Percentiles rank a stretch among this genome's conserved stretches.
These are phyloP conservation scores for Talaromyces trachyspermus DNA, from an alignment of 495 filamentous ascomycete species.

Conservation along the genomic window DNA sequence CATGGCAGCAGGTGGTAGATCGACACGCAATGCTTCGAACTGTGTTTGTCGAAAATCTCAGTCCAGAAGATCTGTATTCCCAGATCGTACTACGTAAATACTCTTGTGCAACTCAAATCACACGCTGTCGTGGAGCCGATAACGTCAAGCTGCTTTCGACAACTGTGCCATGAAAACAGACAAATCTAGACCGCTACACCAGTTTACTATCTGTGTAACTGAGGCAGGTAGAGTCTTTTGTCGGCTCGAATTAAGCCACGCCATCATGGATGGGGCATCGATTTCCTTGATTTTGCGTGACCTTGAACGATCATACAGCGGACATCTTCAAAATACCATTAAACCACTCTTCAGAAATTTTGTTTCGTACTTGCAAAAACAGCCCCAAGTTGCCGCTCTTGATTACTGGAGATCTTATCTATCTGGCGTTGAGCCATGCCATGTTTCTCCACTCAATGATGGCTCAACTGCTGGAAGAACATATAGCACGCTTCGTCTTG, in stretches of 20 bases:
- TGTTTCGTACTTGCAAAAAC: constrained; percentile 36
- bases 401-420: constrained; percentile 50
- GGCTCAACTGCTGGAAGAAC: constrained; percentile 15
- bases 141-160: constrained; percentile 28
- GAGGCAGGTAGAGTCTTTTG: constrained; percentile 33
- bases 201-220: constrained; percentile 42
- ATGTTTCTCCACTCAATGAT: constrained; percentile 43
- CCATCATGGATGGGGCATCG: constrained; percentile 43
- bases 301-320: constrained; percentile 40
- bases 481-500: constrained; percentile 29
- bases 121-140: constrained; percentile 27
- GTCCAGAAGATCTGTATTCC: constrained; percentile 35
- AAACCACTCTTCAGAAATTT: constrained; percentile 50
- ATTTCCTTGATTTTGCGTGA: constrained; percentile 42
- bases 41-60: constrained; percentile 42
- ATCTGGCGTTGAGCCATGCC: constrained; percentile 38
- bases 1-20: constrained; percentile 43
- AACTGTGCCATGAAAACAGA: constrained; percentile 27
- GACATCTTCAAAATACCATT: constrained; percentile 20
- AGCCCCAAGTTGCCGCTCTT: constrained; percentile 30
- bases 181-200: constrained; percentile 31
- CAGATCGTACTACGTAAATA: constrained; percentile 45
- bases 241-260: constrained; percentile 51
- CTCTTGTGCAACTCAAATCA: constrained; percentile 19
- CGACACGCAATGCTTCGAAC: constrained; percentile 47